Evolutionary conservation across 345 rosid genomes (phyloP).

Genomic region (Citrus cavaleriei): DNA sequence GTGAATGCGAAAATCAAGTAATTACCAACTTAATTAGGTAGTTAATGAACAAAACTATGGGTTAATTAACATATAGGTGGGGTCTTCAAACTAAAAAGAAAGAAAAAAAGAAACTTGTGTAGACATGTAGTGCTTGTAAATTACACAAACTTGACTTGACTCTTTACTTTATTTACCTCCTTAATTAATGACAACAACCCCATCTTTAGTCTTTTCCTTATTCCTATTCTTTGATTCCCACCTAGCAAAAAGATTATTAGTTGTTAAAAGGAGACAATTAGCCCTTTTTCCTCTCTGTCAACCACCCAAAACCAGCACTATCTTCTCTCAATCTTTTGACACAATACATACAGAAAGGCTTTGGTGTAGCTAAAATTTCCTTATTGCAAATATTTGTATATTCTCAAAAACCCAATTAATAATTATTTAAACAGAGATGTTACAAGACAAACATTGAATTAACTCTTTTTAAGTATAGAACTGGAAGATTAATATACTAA

Average conservation of each 20-base stretch:
- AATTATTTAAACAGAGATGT: too few relatives aligned
- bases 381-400: too few relatives aligned
- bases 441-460: too few relatives aligned
- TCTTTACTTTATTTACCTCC: not conserved
- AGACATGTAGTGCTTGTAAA: conserved; percentile 5
- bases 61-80: not conserved
- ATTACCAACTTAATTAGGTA: not conserved
- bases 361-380: too few relatives aligned
- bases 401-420: too few relatives aligned
- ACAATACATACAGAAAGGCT: too few relatives aligned
- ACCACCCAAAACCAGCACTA: conserved; percentile 5
- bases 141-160: conserved; percentile 17
- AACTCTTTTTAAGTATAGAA: too few relatives aligned
- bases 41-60: not conserved
- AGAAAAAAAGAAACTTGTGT: not conserved
- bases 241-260: not conserved
- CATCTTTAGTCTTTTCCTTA: too few relatives aligned
- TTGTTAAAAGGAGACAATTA: not conserved
- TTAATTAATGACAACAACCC: not conserved
- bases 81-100: not conserved
- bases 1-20: not conserved
- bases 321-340: not conserved
- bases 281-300: conserved; percentile 9
- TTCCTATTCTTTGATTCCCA: not conserved
- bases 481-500: too few relatives aligned